Evolutionary conservation across 805 yeast genomes (phyloP), one percentile per base, ranked within the genome.

Genomic region (Candida michaelii): DNA sequence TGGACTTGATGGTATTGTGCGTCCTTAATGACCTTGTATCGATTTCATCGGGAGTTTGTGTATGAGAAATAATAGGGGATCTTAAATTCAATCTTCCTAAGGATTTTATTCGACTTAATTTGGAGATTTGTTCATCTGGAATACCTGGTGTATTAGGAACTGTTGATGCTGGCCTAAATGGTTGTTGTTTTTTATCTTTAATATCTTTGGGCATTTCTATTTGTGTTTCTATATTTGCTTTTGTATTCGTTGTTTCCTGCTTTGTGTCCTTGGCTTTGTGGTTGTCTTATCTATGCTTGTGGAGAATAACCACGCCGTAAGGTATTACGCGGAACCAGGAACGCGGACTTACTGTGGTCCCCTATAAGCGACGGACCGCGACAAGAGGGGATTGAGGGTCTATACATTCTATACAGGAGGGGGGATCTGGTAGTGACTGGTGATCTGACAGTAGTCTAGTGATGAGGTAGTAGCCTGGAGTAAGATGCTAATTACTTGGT

Each of bases 61-160:
- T 27, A 16, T 34, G 15, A 10, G 49, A 27, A 3, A 49, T 40
- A 9, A 56, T 48, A 2, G 59, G 56, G 11, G 61, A 55, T 30
- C 52, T 45, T 7, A 53, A 40, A 30, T 52, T 56, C 2, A 55
- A 34, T 23, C 53, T 53, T 13, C 50, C 50, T 12, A 53, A 32
- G 2, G 58, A 50, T 39, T 49, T 53, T 36, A 54, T 53, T 42
- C 48, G 39, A 16, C 36, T 27, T 29, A 49, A 8, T 27, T 18
- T 36, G 5, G 32, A 25, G 8, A 25, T 3, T 27, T 27, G 32
- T 4, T 34, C 37, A 17, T 19, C 40, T 5, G 33, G 31, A 2
- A 35, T n/a, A 13, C 34, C 32, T 9, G 45, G 45, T n/a, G 44
- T 41, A n/a, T 33, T 32, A 13, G 44, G 44, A 5, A 36, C 44